Evolutionary conservation across 495 filamentous ascomycete species (phyloP), one percentile per base, ranked within the genome.

Genomic region (Daldinia childiae): DNA sequence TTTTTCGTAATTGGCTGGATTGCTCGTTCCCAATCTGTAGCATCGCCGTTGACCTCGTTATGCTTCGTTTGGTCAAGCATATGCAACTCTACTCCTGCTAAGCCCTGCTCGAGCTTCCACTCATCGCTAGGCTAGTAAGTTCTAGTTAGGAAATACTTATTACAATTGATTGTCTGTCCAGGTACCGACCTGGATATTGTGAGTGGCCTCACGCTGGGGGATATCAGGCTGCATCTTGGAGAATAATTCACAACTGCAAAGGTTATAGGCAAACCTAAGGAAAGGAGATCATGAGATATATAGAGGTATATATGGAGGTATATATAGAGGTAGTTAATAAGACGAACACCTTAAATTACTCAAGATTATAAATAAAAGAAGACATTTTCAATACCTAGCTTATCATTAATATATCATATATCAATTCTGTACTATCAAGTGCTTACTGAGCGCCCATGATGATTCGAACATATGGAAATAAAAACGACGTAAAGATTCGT

Each of bases 51-150:
- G 24, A 75, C 43, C 0, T 75, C 78, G 11, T 78, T 73, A 7
- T 34, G 52, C 14, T 76, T 79, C 3, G 77, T 82, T 66, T 85
- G 83, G 62, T 86, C 84, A 19, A 85, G 75, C 26, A 85, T 76
- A 9, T 83, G 84, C 19, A 86, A 71, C 58, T 83, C 81, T 59
- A 80, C 77, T 30, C 76, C 81, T 4, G 76, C 75, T 38, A 87
- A 62, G 9, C 85, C 86, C 71, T 87, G 85, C 52, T 87, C 86
- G 38, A 86, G 76, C 61, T 78, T 83, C 86, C 86, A 87, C 66
- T 87, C 82, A 76, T 86, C 83, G 9, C 77, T 79, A 11, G 82
- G 82, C 64, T 84, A 79, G 21, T 19, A 9, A 17, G 8, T 19
- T 6, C 36, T 19, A 51, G 34, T 15, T 58, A 38, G 29, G 66